Evolutionary conservation across 805 yeast genomes (phyloP).

Genomic region (Candida ficus): DNA sequence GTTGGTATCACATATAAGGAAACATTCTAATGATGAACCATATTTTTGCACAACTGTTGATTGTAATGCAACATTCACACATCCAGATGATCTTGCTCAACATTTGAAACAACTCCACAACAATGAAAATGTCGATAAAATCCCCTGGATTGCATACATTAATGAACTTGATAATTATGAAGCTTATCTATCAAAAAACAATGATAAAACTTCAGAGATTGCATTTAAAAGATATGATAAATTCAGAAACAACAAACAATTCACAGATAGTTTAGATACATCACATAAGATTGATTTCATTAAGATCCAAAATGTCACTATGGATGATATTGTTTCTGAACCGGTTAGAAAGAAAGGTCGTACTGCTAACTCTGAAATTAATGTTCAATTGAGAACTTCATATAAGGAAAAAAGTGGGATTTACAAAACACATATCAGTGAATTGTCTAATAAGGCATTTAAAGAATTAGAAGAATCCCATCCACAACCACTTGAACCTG

Average conservation of each 20-base stretch:
- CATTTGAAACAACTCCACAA: constrained; percentile 57
- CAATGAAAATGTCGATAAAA: constrained; percentile 2
- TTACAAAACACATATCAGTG: neutral
- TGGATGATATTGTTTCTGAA: constrained; percentile 23
- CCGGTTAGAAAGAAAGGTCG: constrained; percentile 24
- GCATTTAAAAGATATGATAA: neutral
- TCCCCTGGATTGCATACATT: constrained; percentile 16
- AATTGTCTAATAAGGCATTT: constrained; percentile 7
- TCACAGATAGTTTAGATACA: constrained; percentile 3
- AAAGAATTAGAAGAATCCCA: constrained; percentile 10
- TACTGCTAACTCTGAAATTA: constrained; percentile 23
- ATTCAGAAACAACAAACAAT: constrained; percentile 1
- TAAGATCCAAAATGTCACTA: constrained; percentile 20
- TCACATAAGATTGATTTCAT: constrained; percentile 19
- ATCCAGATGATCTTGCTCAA: constrained; percentile 58
- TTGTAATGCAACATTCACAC: constrained; percentile 53
- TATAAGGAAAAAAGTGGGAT: constrained; percentile 15
- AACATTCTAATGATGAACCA: constrained; percentile 66
- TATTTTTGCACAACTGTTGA: constrained; percentile 62
- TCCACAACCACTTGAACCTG: constrained; percentile 17
- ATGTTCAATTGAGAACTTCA: constrained; percentile 17
- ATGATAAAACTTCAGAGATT: neutral
- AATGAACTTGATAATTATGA: constrained; percentile 29
- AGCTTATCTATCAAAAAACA: neutral
- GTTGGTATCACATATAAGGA: constrained; percentile 54